Evolutionary conservation across 768 basidiomycete species (phyloP).

Genomic region (Mycena epipterygia): DNA sequence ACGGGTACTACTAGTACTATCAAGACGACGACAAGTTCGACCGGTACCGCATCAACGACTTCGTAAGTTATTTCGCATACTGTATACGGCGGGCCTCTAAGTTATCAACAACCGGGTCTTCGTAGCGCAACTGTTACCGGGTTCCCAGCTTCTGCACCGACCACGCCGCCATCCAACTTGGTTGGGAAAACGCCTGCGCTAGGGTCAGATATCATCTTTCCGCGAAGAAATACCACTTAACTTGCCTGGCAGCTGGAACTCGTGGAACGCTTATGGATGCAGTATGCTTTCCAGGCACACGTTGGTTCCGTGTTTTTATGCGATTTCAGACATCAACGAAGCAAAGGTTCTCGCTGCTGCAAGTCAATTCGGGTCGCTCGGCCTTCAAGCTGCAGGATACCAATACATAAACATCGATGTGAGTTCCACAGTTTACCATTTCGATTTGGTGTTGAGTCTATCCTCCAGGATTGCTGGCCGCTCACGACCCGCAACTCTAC

Average conservation of each 20-base stretch:
- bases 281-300: slow-evolving; percentile 39
- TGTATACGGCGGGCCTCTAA: no score
- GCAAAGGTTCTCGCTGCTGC: slow-evolving; percentile 61
- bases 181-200: slow-evolving; percentile 63
- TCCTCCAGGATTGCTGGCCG: slow-evolving; percentile 63
- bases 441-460: not conserved
- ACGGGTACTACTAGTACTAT: slow-evolving; percentile 24
- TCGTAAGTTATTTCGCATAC: not conserved
- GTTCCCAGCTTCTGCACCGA: slow-evolving; percentile 53
- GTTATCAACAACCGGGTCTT: not conserved
- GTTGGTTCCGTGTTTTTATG: slow-evolving; percentile 3
- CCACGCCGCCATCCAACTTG: slow-evolving; percentile 53
- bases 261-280: slow-evolving; percentile 66
- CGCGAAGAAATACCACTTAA: not conserved
- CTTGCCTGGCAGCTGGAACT: slow-evolving; percentile 59
- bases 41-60: not conserved
- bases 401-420: slow-evolving; percentile 68
- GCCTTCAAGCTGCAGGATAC: slow-evolving; percentile 63
- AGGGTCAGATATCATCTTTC: slow-evolving; percentile 47
- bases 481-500: slow-evolving; percentile 54
- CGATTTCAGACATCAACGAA: slow-evolving; percentile 56
- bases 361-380: slow-evolving; percentile 59
- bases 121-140: slow-evolving; percentile 41
- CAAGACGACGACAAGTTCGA: slow-evolving; percentile 25
- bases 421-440: slow-evolving; percentile 28